Base-by-base conservation (phyloP, 2,329 filamentous ascomycete species). In the Ophiostoma ulmi region DNA sequence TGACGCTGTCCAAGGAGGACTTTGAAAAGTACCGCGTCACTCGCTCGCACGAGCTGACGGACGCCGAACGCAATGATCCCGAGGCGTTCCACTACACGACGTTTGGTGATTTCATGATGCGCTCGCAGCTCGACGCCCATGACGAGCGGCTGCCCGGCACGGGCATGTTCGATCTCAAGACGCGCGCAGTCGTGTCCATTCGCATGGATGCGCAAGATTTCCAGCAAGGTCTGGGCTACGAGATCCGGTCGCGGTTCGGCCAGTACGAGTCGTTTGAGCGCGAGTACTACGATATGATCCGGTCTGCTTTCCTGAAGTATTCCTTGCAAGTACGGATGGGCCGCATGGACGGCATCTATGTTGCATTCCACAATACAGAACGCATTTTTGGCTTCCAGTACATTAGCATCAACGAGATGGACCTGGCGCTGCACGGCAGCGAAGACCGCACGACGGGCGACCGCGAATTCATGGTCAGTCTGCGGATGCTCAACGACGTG, bases 341-440 rank as follows among this genome's bases (percentile, higher is more conserved):
- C 22, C 89, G 94, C 68, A 99, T 99, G 96, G 94, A 99, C 77
- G 95, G 95, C 70, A 97, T 98, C 68, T 99, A 98, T 77, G 91
- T 98, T 31, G 95, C 95, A 2, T 99, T 89, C 78, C 95, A 99
- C 82, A 99, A 99, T 78, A 92, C 93, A 1, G 86, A 94, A 79
- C 91, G 94, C 70, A 97, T 99, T 68, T 99, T 99, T 78, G 95
- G 95, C 6, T 99, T 99, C 79, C 95, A 99, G 79, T 99, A 99
- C 78, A 86, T 99, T 72, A 89, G 89, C 72, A 81, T 98, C 17
- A 78, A 87, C 4, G 95, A 99, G 77, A 93, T 99, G 90, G 95
- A 99, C 78, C 78, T 84, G n/a, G 87, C 92, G 0, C 80, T 99
- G n/a, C 96, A 99, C 77, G 93, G 93, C 31, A 90, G 92, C 68